A percentile compares a stretch with the other conserved stretches of the same genome.
Evolutionary conservation across 306 rosid species (phyloP).

Genomic region (Rosa multiflora): DNA sequence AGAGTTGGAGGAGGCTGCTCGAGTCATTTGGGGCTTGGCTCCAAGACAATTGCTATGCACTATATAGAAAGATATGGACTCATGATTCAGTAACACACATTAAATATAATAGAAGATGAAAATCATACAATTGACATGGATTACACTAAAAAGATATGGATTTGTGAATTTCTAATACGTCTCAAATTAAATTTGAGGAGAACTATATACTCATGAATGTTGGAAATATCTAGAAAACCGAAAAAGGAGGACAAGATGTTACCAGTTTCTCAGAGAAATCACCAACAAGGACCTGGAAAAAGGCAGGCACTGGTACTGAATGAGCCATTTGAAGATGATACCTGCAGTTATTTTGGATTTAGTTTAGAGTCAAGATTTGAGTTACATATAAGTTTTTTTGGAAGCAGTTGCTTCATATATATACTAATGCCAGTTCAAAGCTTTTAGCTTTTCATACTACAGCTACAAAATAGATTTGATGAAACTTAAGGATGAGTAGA

Average conservation of each 20-base stretch:
- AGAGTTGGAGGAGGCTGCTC: too few species aligned
- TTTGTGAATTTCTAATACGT: background rate
- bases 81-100: background rate
- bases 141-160: background rate
- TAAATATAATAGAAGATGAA: background rate
- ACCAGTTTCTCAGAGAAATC: background rate
- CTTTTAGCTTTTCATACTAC: background rate
- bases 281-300: background rate
- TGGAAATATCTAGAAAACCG: background rate
- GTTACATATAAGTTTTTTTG: background rate
- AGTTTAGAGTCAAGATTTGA: background rate
- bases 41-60: background rate
- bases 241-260: background rate
- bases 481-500: background rate
- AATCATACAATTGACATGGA: background rate
- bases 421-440: background rate
- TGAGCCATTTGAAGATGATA: background rate
- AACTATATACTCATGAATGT: background rate
- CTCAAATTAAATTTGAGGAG: background rate
- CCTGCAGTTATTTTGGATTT: background rate
- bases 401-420: background rate
- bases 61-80: background rate
- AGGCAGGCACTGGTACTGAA: background rate
- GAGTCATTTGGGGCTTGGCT: background rate
- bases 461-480: background rate